phyloP scores from a whole-genome alignment of 129 eudicot species.

The Helianthus annuus region HanXRQr2.0-SUNRISE NC_035436.2:188398975-188399474 shows the following conservation, averaged over 20 bases:
- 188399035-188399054: conserved; percentile 98
- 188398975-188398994: conserved; percentile 91
- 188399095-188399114: conserved; percentile 93
- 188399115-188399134: conserved; percentile 97
- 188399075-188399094: conserved; percentile 97
- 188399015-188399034: conserved; percentile 93
- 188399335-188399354: conserved; percentile 95
- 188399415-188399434: background rate
- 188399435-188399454: background rate
- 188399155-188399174: conserved; percentile 99
- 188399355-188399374: conserved; percentile 98
- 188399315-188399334: conserved; percentile 88
- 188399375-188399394: conserved; percentile 63
- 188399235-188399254: conserved; percentile 59
- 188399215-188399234: conserved; percentile 69
- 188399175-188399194: conserved; percentile 95
- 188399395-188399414: background rate
- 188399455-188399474: background rate
- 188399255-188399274: conserved; percentile 47
- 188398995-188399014: conserved; percentile 95
- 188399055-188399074: conserved; percentile 90
- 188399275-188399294: conserved; percentile 86
- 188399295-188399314: conserved; percentile 91
- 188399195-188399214: conserved; percentile 73
- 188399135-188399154: conserved; percentile 99